Conservation (phyloP, 306 rosid genomes). For the Canavalia ensiformis region DNA sequence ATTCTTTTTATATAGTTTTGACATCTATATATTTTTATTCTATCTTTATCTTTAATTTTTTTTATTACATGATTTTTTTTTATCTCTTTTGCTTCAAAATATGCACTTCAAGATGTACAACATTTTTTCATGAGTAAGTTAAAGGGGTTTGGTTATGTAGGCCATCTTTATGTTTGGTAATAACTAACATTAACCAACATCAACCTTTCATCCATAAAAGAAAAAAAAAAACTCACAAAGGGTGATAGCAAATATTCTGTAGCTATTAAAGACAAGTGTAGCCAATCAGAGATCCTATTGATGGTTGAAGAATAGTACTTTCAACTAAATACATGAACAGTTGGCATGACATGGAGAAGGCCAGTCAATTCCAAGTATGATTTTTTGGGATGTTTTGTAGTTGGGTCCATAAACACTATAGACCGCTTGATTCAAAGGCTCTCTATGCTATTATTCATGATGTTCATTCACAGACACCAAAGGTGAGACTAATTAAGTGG, state of each 20-base stretch:
- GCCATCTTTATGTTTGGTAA: slow-evolving; percentile 46
- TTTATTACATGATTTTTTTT: too few species aligned
- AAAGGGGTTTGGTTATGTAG: slow-evolving; percentile 51
- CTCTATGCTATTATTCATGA: neutral
- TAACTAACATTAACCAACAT: slow-evolving; percentile 64
- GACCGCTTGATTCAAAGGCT: slow-evolving; percentile 45
- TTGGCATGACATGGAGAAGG: slow-evolving; percentile 38
- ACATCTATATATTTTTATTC: too few species aligned
- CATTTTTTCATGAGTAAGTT: too few species aligned
- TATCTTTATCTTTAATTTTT: too few species aligned
- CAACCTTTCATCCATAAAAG: slow-evolving; percentile 46
- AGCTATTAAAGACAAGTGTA: slow-evolving; percentile 45
- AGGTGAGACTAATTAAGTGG: neutral
- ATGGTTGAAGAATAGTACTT: slow-evolving; percentile 42
- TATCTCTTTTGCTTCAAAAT: too few species aligned
- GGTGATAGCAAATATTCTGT: slow-evolving; percentile 38
- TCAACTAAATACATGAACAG: slow-evolving; percentile 47
- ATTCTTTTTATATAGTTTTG: too few species aligned
- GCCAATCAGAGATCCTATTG: slow-evolving; percentile 43
- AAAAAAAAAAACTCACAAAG: neutral
- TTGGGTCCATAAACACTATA: slow-evolving; percentile 39
- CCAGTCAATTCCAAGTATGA: slow-evolving; percentile 46
- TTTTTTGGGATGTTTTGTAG: slow-evolving; percentile 38
- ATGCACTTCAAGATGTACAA: too few species aligned
- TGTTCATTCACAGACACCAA: slow-evolving; percentile 18